Conservation (phyloP, 495 filamentous ascomycete species). For the Penicillium cosmopolitanum region DNA sequence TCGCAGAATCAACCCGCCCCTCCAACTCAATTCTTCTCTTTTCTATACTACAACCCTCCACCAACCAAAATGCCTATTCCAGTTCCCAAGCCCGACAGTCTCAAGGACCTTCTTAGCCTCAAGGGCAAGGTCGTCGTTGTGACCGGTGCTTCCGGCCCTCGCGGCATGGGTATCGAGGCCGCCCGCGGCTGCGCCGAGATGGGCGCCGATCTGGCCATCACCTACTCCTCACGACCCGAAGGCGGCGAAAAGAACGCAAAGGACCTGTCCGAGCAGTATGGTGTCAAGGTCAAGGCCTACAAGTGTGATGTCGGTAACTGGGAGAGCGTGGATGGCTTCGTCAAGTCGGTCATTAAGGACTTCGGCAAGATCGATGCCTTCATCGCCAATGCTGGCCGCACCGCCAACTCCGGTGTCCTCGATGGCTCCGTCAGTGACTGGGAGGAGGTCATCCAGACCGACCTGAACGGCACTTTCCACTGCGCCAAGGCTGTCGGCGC, state of each 20-base stretch:
- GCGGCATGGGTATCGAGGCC: constrained; percentile 74
- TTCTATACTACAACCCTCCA: background rate
- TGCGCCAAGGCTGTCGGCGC: constrained; percentile 68
- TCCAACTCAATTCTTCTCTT: constrained; percentile 3
- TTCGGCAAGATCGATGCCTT: constrained; percentile 70
- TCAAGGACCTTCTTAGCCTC: constrained; percentile 69
- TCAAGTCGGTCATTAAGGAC: constrained; percentile 58
- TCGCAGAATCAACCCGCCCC: background rate
- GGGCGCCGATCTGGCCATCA: constrained; percentile 70
- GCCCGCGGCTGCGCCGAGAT: constrained; percentile 74
- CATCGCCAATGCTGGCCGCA: constrained; percentile 70
- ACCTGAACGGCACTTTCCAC: constrained; percentile 67
- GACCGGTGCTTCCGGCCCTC: constrained; percentile 70
- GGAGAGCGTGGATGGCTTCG: constrained; percentile 52
- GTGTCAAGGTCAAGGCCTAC: constrained; percentile 70
- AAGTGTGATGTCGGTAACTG: constrained; percentile 59
- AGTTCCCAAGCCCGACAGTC: constrained; percentile 58
- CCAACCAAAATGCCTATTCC: constrained; percentile 52
- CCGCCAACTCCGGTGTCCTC: constrained; percentile 63
- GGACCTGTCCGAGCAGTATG: constrained; percentile 60
- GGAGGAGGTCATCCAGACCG: constrained; percentile 69
- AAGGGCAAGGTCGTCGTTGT: constrained; percentile 76
- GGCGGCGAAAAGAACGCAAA: constrained; percentile 68
- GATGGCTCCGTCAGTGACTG: constrained; percentile 68
- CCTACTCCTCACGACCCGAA: constrained; percentile 62